Evolutionary conservation across 208 protist species (phyloP), one percentile per base, ranked within the genome.

Genomic region (Wallacemonas sp.): DNA sequence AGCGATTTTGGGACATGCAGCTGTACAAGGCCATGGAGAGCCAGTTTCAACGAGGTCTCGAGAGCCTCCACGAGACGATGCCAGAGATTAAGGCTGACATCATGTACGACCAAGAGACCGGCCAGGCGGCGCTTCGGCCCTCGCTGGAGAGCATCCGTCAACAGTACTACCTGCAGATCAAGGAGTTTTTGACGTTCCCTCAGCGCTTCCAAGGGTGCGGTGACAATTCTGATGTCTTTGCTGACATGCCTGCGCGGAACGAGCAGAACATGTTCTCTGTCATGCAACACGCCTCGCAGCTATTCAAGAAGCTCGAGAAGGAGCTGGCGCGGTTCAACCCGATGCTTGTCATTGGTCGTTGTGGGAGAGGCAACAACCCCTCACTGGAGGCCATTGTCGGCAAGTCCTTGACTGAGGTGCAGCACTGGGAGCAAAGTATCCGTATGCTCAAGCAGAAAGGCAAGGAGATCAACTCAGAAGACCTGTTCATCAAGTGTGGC

Each of bases 21-120:
- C 58, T 99, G 0, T 99, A 98, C 92, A 99, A 99, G 74, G 97
- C 90, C 21, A 86, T 99, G 69, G 96, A 98, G 68, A 66, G 85
- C 58, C 95, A 98, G 81, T 99, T 99, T 78, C 89, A 94, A 58
- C 41, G 87, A 5, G 96, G 96, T 0, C 71, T 98, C 19, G 93
- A 98, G 75, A 87, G 76, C 26, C 86, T 98, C 13, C 92, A 98
- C 78, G 94, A 97, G 54, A 73, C 75, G 8, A 80, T 98, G 22
- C 76, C 86, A 22, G 92, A 98, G 59, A 95, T 98, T 30, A 90
- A 91, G 57, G 89, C 83, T 0, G 95, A 98, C 42, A 76, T 99
- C 22, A 78, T 97, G 17, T 98, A 94, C 75, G 81, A 97, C 78
- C 66, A 66, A 0, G 81, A 83, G 17, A 92, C 76, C n/a, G 91